Conservation (phyloP, 805 yeast genomes). For the Candida parachauliodes region DNA sequence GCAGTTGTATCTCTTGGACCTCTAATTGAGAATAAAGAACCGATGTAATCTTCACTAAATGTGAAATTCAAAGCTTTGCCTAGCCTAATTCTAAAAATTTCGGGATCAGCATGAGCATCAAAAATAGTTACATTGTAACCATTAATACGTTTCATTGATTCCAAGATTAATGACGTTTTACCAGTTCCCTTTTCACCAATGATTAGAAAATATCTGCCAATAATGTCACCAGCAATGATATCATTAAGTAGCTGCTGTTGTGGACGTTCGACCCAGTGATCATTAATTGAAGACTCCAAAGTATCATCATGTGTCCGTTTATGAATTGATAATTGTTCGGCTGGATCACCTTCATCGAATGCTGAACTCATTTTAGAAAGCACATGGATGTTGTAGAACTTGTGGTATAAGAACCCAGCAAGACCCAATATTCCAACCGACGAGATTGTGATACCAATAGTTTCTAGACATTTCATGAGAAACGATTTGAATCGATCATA, state of each 20-base stretch:
- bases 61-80: slow-evolving; percentile 74
- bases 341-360: slow-evolving; percentile 64
- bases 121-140: slow-evolving; percentile 66
- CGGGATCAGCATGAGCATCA: slow-evolving; percentile 86
- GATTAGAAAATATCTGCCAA: slow-evolving; percentile 66
- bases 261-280: slow-evolving; percentile 62
- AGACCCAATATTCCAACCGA: slow-evolving; percentile 64
- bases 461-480: slow-evolving; percentile 51
- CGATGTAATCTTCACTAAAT: slow-evolving; percentile 78
- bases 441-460: slow-evolving; percentile 68
- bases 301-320: slow-evolving; percentile 29
- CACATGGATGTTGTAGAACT: slow-evolving; percentile 55
- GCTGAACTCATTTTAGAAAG: slow-evolving; percentile 61
- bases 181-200: slow-evolving; percentile 90
- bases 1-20: slow-evolving; percentile 89
- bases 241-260: slow-evolving; percentile 65
- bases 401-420: slow-evolving; percentile 72
- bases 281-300: slow-evolving; percentile 21
- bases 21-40: slow-evolving; percentile 71
- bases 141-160: slow-evolving; percentile 60
- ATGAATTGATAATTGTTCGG: slow-evolving; percentile 57
- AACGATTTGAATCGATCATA: slow-evolving; percentile 21
- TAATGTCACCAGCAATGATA: slow-evolving; percentile 58
- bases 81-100: slow-evolving; percentile 69
- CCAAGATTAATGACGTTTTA: slow-evolving; percentile 70